Conservation (phyloP, 805 yeast genomes). For the Candida nemodendra region DNA sequence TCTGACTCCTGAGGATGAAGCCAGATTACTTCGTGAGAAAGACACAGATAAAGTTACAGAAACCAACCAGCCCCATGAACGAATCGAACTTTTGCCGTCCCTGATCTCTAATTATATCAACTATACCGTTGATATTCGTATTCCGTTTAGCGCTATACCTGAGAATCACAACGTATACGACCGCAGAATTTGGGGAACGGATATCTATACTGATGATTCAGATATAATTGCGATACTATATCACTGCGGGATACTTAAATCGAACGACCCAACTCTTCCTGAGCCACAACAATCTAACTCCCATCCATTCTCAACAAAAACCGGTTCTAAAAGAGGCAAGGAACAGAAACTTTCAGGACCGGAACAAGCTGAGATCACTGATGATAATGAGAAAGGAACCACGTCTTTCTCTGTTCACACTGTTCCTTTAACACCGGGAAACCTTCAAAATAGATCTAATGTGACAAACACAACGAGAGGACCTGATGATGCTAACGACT, state of each 20-base stretch:
- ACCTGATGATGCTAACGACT: conserved; percentile 39
- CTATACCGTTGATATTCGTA: conserved; percentile 51
- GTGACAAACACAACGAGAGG: conserved; percentile 33
- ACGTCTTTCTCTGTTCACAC: conserved; percentile 20
- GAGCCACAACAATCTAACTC: conserved; percentile 2
- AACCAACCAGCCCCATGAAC: conserved; percentile 26
- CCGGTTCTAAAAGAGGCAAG: conserved; percentile 3
- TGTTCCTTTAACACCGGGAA: conserved; percentile 40
- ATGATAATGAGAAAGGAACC: conserved; percentile 12
- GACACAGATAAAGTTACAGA: conserved; percentile 4
- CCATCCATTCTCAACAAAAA: conserved; percentile 1
- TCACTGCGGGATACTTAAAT: conserved; percentile 67
- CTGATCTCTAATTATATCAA: conserved; percentile 40
- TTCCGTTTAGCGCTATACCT: conserved; percentile 46
- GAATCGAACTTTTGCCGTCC: conserved; percentile 32
- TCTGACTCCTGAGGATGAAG: conserved; percentile 19
- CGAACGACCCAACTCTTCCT: conserved; percentile 29
- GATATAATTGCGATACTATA: conserved; percentile 72
- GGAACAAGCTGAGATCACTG: conserved; percentile 13
- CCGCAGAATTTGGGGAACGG: conserved; percentile 83
- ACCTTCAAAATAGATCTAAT: conserved; percentile 31
- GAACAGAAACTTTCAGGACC: not conserved
- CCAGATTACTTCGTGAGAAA: conserved; percentile 14
- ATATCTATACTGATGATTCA: conserved; percentile 90
- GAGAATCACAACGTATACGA: conserved; percentile 44